These are phyloP conservation scores for Blastobotrys serpentis DNA, from an alignment of 1,139 yeast genomes.

Conservation along the genomic window DNA sequence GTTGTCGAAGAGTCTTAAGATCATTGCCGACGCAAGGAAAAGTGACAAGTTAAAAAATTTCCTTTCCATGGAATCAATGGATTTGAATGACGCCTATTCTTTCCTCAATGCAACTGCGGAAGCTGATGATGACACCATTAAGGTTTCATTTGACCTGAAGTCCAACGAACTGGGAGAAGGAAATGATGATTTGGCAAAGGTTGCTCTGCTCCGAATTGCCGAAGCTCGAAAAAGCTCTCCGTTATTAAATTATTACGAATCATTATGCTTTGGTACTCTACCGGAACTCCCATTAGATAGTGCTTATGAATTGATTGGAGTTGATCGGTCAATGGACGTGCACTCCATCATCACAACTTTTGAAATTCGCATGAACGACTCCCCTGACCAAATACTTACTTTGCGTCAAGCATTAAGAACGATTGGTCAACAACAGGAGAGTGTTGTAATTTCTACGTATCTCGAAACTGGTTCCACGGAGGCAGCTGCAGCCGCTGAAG, in stretches of 20 bases:
- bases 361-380: slow-evolving; percentile 36
- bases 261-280: slow-evolving; percentile 20
- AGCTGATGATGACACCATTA: slow-evolving; percentile 73
- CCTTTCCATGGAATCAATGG: slow-evolving; percentile 56
- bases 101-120: slow-evolving; percentile 60
- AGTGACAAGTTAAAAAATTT: slow-evolving; percentile 47
- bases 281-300: slow-evolving; percentile 48
- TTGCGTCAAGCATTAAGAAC: slow-evolving; percentile 38
- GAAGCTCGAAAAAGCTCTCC: slow-evolving; percentile 48
- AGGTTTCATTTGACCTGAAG: slow-evolving; percentile 53
- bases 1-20: slow-evolving; percentile 26
- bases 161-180: slow-evolving; percentile 50
- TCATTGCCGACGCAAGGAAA: slow-evolving; percentile 30
- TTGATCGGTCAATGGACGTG: slow-evolving; percentile 31
- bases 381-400: slow-evolving; percentile 32
- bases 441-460: slow-evolving; percentile 28
- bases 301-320: slow-evolving; percentile 54
- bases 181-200: slow-evolving; percentile 43
- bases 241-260: slow-evolving; percentile 36
- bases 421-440: slow-evolving; percentile 35
- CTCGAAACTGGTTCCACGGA: slow-evolving; percentile 29
- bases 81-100: slow-evolving; percentile 55
- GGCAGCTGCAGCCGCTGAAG: slow-evolving; percentile 19
- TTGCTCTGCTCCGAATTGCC: slow-evolving; percentile 62
- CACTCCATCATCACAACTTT: slow-evolving; percentile 33